A percentile compares a stretch with the other conserved stretches of the same genome.
Evolutionary conservation across 345 rosid genomes (phyloP).

Genomic region (Gossypium stocksii): DNA sequence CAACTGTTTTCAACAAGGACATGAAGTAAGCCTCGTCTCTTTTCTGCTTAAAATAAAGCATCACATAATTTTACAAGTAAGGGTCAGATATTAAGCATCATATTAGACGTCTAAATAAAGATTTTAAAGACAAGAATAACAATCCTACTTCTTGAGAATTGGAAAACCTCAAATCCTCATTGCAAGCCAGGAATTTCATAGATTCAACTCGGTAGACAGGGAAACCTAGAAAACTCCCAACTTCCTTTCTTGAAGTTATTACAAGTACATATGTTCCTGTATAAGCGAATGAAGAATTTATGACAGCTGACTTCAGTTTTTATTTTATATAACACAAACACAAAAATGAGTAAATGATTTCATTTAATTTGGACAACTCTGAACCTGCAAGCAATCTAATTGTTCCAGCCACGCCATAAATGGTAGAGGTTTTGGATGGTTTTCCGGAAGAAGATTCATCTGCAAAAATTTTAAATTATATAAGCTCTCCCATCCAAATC

Average conservation of each 20-base stretch:
- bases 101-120: background rate
- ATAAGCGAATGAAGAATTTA: slow-evolving; percentile 7
- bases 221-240: slow-evolving; percentile 64
- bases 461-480: slow-evolving; percentile 19
- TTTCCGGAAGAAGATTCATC: slow-evolving; percentile 39
- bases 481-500: background rate
- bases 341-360: background rate
- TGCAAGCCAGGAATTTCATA: slow-evolving; percentile 81
- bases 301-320: background rate
- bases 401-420: slow-evolving; percentile 84
- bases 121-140: slow-evolving; percentile 6
- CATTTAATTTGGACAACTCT: background rate
- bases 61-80: background rate
- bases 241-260: slow-evolving; percentile 68
- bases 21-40: slow-evolving; percentile 71
- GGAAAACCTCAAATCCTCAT: slow-evolving; percentile 57
- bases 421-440: slow-evolving; percentile 46
- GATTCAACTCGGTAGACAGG: slow-evolving; percentile 61
- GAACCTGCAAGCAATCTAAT: slow-evolving; percentile 85
- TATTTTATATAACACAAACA: background rate
- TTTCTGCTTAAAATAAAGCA: slow-evolving; percentile 52
- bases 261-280: slow-evolving; percentile 75
- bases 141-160: slow-evolving; percentile 68
- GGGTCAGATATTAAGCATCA: background rate
- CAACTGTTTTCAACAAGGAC: slow-evolving; percentile 69